These are phyloP conservation scores for Botryotinia globosa DNA, from an alignment of 2,329 filamentous ascomycete genomes.

Conservation along the genomic window DNA sequence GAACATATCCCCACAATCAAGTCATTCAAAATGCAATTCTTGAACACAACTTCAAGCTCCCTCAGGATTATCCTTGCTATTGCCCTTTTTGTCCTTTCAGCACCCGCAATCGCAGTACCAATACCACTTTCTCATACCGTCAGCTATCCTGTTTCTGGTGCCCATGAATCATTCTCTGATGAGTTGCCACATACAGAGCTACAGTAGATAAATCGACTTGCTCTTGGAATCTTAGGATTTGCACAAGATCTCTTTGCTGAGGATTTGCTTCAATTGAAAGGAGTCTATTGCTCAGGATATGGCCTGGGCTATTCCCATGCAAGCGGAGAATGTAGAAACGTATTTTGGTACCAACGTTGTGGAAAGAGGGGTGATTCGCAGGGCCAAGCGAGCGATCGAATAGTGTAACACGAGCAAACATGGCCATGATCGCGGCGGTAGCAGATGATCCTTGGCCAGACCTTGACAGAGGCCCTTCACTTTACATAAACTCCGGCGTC, in stretches of 20 bases:
- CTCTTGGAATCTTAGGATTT: background rate
- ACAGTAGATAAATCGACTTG: background rate
- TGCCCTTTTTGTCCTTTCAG: background rate
- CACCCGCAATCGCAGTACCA: background rate
- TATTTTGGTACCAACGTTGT: background rate
- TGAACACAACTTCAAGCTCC: background rate
- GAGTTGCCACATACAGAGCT: background rate
- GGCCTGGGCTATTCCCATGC: background rate
- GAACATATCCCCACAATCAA: background rate
- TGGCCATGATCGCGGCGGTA: background rate
- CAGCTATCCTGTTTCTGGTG: background rate
- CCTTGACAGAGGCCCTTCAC: no score
- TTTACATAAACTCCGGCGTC: background rate
- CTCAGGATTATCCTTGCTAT: background rate
- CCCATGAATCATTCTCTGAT: background rate
- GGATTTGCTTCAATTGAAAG: background rate
- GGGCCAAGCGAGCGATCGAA: background rate
- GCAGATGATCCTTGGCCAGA: background rate
- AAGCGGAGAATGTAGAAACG: background rate
- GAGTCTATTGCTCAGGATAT: no score
- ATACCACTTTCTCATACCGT: background rate
- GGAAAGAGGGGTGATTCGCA: background rate
- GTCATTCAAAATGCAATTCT: background rate
- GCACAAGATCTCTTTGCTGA: background rate
- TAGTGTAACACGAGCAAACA: background rate